Evolutionary conservation across 2,329 filamentous ascomycete species (phyloP).

Genomic region (Fusarium sp.): DNA sequence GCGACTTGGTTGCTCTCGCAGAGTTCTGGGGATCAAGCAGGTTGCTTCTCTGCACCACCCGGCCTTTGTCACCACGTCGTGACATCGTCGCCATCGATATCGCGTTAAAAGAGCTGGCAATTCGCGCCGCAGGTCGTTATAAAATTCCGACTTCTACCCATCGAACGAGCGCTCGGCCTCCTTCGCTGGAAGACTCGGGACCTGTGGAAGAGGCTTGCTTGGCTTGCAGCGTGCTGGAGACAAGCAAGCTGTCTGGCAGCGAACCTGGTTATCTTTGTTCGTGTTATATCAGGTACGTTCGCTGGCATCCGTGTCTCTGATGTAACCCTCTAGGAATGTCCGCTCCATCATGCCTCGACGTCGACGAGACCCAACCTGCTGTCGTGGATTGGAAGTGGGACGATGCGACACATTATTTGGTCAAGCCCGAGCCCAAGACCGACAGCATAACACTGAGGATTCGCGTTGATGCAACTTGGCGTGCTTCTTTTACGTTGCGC

Average conservation of each 20-base stretch:
- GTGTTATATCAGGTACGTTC: not conserved
- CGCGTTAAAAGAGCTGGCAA: not conserved
- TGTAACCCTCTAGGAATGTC: conserved; percentile 3
- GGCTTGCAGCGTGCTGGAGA: conserved; percentile 22
- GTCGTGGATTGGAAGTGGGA: conserved; percentile 10
- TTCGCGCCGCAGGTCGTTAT: conserved; percentile 5
- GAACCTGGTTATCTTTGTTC: conserved; percentile 11
- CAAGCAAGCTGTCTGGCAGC: conserved; percentile 21
- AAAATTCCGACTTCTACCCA: conserved; percentile 11
- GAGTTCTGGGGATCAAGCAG: not conserved
- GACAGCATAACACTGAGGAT: conserved; percentile 18
- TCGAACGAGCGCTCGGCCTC: conserved; percentile 8
- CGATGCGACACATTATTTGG: not conserved
- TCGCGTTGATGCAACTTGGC: conserved; percentile 8
- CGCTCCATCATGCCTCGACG: conserved; percentile 2
- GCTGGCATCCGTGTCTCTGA: too few species aligned
- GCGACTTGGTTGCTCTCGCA: not conserved
- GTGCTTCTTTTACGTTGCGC: conserved; percentile 13
- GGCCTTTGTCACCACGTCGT: too few species aligned
- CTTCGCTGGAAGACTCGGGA: conserved; percentile 8
- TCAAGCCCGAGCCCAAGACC: conserved; percentile 13
- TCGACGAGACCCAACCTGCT: conserved; percentile 9
- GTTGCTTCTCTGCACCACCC: not conserved
- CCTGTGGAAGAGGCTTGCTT: not conserved
- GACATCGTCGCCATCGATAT: too few species aligned